These are phyloP conservation scores for Phanerodontia chrysosporium DNA, from an alignment of 768 basidiomycete species.

Conservation along the genomic window DNA sequence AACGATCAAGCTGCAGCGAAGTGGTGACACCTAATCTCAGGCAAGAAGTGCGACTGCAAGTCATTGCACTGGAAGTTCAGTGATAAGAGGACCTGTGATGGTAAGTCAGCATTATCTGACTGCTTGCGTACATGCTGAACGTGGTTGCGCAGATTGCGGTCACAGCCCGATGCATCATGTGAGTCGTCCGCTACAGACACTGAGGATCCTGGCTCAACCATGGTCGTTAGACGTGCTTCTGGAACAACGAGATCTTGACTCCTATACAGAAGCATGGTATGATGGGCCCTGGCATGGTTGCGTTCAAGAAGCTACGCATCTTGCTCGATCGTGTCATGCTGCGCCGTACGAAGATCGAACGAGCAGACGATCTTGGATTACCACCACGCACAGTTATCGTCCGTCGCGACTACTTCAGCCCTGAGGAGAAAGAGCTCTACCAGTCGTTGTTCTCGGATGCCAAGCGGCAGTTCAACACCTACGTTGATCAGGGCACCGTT, in stretches of 20 bases:
- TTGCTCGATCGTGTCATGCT: constrained; percentile 95
- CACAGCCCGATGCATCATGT: constrained; percentile 80
- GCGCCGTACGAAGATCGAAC: constrained; percentile 87
- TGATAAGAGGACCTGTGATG: constrained; percentile 79
- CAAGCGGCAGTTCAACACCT: constrained; percentile 88
- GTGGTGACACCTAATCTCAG: constrained; percentile 28
- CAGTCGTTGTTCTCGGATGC: constrained; percentile 89
- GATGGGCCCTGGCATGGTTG: constrained; percentile 68
- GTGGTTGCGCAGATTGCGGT: constrained; percentile 54
- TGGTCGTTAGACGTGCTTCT: constrained; percentile 74
- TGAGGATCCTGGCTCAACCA: background rate
- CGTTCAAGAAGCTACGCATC: constrained; percentile 90
- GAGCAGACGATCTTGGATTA: constrained; percentile 92
- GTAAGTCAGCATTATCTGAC: constrained; percentile 35
- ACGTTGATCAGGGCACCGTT: constrained; percentile 84
- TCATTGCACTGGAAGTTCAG: constrained; percentile 92
- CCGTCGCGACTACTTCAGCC: constrained; percentile 88
- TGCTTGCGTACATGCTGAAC: background rate
- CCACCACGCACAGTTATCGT: constrained; percentile 91
- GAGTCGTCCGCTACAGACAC: constrained; percentile 22
- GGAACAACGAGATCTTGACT: constrained; percentile 94
- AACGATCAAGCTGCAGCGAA: too few relatives aligned
- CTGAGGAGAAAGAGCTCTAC: constrained; percentile 95
- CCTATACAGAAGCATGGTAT: constrained; percentile 94
- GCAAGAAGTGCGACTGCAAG: constrained; percentile 87